Evolutionary conservation across 108 stramenopile genomes (phyloP).

Genomic region (Skeletonema grethae): DNA sequence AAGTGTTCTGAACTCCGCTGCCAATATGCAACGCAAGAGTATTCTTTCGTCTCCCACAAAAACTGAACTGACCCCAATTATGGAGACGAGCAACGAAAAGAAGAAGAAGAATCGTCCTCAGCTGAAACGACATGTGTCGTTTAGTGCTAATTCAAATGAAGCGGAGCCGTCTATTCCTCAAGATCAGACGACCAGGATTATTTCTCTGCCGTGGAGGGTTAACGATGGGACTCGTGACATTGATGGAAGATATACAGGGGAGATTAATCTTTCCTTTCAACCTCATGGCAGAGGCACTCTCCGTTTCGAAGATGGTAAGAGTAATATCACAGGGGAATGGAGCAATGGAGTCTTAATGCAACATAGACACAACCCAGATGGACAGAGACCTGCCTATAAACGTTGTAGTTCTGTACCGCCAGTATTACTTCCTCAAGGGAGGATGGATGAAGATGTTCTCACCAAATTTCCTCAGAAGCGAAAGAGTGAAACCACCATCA

Average conservation of each 20-base stretch:
- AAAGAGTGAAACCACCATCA: background rate
- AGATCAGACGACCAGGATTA: conserved; percentile 1
- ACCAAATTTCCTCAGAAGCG: background rate
- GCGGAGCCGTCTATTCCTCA: background rate
- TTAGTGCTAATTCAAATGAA: background rate
- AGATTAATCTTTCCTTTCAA: conserved; percentile 48
- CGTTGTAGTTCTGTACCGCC: background rate
- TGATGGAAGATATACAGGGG: conserved; percentile 58
- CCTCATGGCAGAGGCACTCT: conserved; percentile 66
- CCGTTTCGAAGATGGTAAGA: conserved; percentile 26
- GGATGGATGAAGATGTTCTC: background rate
- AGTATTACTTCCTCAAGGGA: background rate
- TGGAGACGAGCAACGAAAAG: background rate
- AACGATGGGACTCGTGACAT: conserved; percentile 1
- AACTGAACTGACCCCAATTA: background rate
- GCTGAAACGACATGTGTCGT: background rate
- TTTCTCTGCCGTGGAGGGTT: background rate
- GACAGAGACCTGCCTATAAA: background rate
- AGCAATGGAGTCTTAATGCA: background rate
- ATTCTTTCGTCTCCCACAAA: background rate
- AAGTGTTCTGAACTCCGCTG: background rate
- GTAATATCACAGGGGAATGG: background rate
- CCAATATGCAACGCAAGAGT: background rate
- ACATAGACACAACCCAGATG: background rate
- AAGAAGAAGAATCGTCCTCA: background rate